phyloP scores from a whole-genome alignment of 2,329 filamentous ascomycete genomes.

The Fusarium pseudonygamai region DNA sequence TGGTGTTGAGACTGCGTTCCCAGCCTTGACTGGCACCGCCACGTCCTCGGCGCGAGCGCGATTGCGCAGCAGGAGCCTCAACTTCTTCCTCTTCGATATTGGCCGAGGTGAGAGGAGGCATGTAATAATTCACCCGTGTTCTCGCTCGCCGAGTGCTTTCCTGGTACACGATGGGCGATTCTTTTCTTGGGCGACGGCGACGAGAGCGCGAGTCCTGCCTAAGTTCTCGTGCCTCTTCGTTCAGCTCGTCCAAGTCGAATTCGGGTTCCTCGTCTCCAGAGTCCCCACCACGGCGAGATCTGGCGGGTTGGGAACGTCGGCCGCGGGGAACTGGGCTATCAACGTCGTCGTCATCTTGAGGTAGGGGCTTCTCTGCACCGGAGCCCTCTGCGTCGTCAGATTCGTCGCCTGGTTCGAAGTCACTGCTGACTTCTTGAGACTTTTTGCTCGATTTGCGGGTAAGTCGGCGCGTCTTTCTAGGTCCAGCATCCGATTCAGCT shows the following conservation, averaged over 20 bases:
- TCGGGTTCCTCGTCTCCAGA: conserved; percentile 67
- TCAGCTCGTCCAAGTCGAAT: conserved; percentile 71
- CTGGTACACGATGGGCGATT: conserved; percentile 68
- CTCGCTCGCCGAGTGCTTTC: conserved; percentile 63
- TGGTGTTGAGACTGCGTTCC: conserved; percentile 88
- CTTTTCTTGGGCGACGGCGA: conserved; percentile 61
- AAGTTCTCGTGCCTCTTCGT: conserved; percentile 72
- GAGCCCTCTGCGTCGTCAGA: conserved; percentile 64
- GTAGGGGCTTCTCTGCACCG: conserved; percentile 49
- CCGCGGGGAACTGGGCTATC: conserved; percentile 63
- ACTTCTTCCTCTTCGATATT: conserved; percentile 80
- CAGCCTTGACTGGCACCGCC: conserved; percentile 67
- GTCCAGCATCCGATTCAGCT: conserved; percentile 45
- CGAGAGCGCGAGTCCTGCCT: conserved; percentile 63
- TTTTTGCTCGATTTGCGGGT: conserved; percentile 58
- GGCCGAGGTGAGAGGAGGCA: conserved; percentile 71
- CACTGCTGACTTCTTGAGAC: conserved; percentile 66
- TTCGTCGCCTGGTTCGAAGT: conserved; percentile 69
- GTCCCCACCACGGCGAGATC: conserved; percentile 59
- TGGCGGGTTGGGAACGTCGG: conserved; percentile 56
- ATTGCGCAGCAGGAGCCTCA: conserved; percentile 73
- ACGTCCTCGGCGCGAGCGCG: conserved; percentile 72
- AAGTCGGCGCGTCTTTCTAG: conserved; percentile 54
- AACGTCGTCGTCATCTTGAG: conserved; percentile 54
- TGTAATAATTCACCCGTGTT: conserved; percentile 81